Percentiles rank a stretch among this genome's conserved stretches.
Evolutionary conservation across 805 yeast species (phyloP).

Genomic region (Myxozyma kluyveri): DNA sequence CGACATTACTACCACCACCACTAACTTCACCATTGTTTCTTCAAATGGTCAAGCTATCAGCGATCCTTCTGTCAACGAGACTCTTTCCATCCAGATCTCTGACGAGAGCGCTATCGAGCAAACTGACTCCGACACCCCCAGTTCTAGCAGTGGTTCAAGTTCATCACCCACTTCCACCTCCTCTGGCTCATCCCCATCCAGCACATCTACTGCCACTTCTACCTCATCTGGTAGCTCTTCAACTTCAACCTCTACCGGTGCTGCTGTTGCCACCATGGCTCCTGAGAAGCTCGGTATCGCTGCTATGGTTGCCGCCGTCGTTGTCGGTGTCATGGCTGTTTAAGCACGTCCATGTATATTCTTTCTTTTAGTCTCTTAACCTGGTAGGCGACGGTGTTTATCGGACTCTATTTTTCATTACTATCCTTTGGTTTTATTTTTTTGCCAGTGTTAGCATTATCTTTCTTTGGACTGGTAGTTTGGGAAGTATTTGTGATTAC

Average conservation of each 20-base stretch:
- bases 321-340: slow-evolving; percentile 8
- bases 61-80: slow-evolving; percentile 13
- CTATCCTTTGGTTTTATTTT: no score
- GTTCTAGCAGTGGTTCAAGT: slow-evolving; percentile 15
- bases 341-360: background rate
- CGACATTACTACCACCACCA: slow-evolving; percentile 21
- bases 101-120: slow-evolving; percentile 21
- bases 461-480: no score
- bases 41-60: slow-evolving; percentile 29
- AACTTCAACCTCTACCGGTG: slow-evolving; percentile 10
- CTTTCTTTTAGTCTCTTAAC: background rate
- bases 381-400: no score
- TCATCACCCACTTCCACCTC: slow-evolving; percentile 13
- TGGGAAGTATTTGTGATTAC: no score
- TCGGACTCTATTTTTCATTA: no score
- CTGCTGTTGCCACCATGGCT: slow-evolving; percentile 5
- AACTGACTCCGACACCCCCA: slow-evolving; percentile 17
- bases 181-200: slow-evolving; percentile 2
- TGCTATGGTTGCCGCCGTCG: slow-evolving; percentile 13
- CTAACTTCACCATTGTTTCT: slow-evolving; percentile 32
- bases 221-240: background rate
- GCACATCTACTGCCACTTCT: background rate
- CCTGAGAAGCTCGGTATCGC: slow-evolving; percentile 12
- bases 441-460: no score
- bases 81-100: slow-evolving; percentile 11